Conservation (phyloP, 2,329 filamentous ascomycete genomes). For the Alternaria sp. region DNA sequence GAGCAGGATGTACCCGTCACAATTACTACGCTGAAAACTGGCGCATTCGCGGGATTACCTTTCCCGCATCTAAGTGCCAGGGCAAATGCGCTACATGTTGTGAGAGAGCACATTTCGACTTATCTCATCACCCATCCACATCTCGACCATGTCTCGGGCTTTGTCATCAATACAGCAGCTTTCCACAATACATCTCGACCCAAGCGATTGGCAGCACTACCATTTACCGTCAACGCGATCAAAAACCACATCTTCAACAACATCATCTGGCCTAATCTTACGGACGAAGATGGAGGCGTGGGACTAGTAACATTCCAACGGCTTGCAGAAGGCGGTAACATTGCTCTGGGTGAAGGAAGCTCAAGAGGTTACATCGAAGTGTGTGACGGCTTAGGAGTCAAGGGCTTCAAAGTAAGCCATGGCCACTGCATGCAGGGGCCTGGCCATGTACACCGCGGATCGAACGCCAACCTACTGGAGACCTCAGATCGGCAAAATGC, state of each 20-base stretch:
- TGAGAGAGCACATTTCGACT: slow-evolving; percentile 79
- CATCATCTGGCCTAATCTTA: slow-evolving; percentile 95
- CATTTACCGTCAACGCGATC: slow-evolving; percentile 88
- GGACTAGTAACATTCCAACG: slow-evolving; percentile 91
- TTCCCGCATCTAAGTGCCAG: slow-evolving; percentile 70
- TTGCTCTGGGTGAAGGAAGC: slow-evolving; percentile 79
- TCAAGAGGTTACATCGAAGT: slow-evolving; percentile 86
- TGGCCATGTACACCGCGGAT: slow-evolving; percentile 52
- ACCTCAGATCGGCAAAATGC: slow-evolving; percentile 33
- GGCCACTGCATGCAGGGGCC: slow-evolving; percentile 80
- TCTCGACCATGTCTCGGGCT: slow-evolving; percentile 88
- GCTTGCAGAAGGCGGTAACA: slow-evolving; percentile 86
- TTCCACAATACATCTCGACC: slow-evolving; percentile 77
- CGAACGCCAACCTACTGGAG: slow-evolving; percentile 50
- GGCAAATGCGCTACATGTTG: slow-evolving; percentile 82
- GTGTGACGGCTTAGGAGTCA: slow-evolving; percentile 86
- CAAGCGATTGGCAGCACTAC: slow-evolving; percentile 85
- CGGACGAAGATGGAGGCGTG: slow-evolving; percentile 93
- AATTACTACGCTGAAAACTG: slow-evolving; percentile 63
- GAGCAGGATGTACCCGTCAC: slow-evolving; percentile 46
- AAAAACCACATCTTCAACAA: slow-evolving; percentile 98
- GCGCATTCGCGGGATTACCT: slow-evolving; percentile 81
- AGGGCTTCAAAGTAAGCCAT: slow-evolving; percentile 86
- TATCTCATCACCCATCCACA: slow-evolving; percentile 98
- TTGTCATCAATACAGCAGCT: slow-evolving; percentile 91